phyloP scores from a whole-genome alignment of 2,329 filamentous ascomycete species.

The Macrophomina pseudophaseolina region DNA sequence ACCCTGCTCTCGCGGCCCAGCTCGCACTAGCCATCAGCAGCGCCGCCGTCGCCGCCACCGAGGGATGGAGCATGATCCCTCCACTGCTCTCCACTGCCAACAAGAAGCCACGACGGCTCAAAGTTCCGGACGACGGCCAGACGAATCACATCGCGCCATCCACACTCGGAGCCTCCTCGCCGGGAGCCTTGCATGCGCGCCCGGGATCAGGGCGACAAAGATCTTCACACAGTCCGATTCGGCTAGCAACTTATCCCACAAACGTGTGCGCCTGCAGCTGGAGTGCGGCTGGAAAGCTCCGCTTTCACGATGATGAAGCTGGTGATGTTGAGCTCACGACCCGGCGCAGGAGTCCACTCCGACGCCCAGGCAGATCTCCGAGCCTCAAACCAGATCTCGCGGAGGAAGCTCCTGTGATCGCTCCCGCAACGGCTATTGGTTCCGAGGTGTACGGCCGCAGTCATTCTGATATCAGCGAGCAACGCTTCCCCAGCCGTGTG shows the following conservation, averaged over 20 bases:
- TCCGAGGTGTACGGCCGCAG: background rate
- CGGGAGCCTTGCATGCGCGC: conserved; percentile 1
- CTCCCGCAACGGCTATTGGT: background rate
- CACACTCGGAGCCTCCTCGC: background rate
- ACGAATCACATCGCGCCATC: conserved; percentile 9
- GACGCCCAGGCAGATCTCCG: conserved; percentile 2
- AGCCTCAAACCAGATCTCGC: conserved; percentile 6
- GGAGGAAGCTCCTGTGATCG: background rate
- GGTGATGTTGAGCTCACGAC: background rate
- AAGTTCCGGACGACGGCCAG: background rate
- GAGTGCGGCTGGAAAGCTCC: background rate
- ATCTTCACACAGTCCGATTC: conserved; percentile 1
- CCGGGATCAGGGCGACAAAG: background rate
- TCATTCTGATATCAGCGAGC: conserved; percentile 7
- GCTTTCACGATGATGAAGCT: background rate
- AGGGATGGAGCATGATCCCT: background rate
- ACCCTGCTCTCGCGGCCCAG: background rate
- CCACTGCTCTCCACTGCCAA: background rate
- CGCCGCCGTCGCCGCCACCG: conserved; percentile 17
- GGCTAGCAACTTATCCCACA: background rate
- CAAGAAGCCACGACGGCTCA: conserved; percentile 8
- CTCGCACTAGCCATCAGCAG: conserved; percentile 5
- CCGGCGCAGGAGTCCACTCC: background rate
- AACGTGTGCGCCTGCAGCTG: conserved; percentile 2
- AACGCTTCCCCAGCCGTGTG: conserved; percentile 7